These are phyloP conservation scores for Periconia sp. DNA, from an alignment of 2,329 filamentous ascomycete species.

Conservation along the genomic window DNA sequence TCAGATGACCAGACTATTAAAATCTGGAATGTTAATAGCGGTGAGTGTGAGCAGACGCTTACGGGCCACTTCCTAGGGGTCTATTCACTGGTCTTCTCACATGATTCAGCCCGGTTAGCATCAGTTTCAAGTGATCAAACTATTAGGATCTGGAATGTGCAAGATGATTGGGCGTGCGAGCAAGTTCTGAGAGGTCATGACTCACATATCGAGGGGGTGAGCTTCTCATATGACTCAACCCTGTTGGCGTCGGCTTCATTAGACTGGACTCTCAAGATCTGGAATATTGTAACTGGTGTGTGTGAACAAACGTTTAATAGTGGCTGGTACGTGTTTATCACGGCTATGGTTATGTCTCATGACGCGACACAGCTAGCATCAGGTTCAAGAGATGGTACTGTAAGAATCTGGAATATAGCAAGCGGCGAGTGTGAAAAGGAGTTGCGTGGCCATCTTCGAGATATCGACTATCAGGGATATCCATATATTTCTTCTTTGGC, in stretches of 20 bases:
- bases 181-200: slow-evolving; percentile 1
- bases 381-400: slow-evolving; percentile 14
- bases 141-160: slow-evolving; percentile 18
- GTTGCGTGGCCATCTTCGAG: neutral
- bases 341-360: slow-evolving; percentile 11
- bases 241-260: too few relatives aligned
- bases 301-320: too few relatives aligned
- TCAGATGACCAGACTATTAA: neutral
- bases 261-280: too few relatives aligned
- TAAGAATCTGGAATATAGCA: slow-evolving; percentile 19
- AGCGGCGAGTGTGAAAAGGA: neutral
- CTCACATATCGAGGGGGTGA: too few relatives aligned
- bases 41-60: slow-evolving; percentile 9
- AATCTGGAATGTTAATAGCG: slow-evolving; percentile 18
- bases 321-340: too few relatives aligned
- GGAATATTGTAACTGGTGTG: too few relatives aligned
- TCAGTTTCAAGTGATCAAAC: slow-evolving; percentile 13
- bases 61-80: slow-evolving; percentile 14
- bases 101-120: slow-evolving; percentile 13
- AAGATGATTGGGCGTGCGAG: slow-evolving; percentile 7
- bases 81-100: slow-evolving; percentile 19
- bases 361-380: slow-evolving; percentile 15
- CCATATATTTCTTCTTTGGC: slow-evolving; percentile 10
- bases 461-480: too few relatives aligned
- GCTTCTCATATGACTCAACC: too few relatives aligned